Conservation (phyloP, 768 basidiomycete genomes). For the Sistotremastrum suecicum region DNA sequence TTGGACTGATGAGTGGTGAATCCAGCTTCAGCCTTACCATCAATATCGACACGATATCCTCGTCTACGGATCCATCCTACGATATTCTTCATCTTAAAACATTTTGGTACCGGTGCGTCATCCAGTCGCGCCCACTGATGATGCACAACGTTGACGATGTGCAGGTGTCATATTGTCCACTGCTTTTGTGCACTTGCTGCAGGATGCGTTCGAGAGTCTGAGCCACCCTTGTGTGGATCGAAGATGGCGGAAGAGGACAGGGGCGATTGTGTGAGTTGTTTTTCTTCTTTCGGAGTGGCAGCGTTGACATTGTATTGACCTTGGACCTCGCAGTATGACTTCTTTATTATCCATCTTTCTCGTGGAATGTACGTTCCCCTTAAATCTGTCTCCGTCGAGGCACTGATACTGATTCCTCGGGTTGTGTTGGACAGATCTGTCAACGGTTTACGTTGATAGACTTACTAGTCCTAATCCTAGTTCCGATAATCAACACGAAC, state of each 20-base stretch:
- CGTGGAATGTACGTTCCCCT: slow-evolving; percentile 50
- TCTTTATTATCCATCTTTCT: slow-evolving; percentile 63
- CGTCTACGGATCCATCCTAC: slow-evolving; percentile 49
- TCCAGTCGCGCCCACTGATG: neutral
- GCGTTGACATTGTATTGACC: neutral
- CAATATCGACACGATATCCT: slow-evolving; percentile 38
- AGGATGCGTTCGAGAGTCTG: slow-evolving; percentile 58
- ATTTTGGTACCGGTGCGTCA: slow-evolving; percentile 58
- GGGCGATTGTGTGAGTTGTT: slow-evolving; percentile 56
- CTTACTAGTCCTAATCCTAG: slow-evolving; percentile 31
- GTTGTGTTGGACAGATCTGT: slow-evolving; percentile 35
- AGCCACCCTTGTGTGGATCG: slow-evolving; percentile 30
- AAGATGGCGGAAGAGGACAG: slow-evolving; percentile 41
- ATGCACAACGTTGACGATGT: neutral
- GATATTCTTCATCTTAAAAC: slow-evolving; percentile 75
- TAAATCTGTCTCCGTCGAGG: neutral
- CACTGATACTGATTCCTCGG: slow-evolving; percentile 1
- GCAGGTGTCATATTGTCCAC: slow-evolving; percentile 69
- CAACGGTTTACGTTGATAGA: slow-evolving; percentile 60
- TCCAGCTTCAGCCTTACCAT: slow-evolving; percentile 60
- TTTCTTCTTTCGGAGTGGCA: neutral
- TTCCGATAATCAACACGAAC: neutral
- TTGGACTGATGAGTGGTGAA: neutral
- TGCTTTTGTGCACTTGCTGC: slow-evolving; percentile 68
- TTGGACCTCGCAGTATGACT: slow-evolving; percentile 27